Base-by-base conservation (phyloP, 768 basidiomycete species). In the Serendipita sp. region DNA sequence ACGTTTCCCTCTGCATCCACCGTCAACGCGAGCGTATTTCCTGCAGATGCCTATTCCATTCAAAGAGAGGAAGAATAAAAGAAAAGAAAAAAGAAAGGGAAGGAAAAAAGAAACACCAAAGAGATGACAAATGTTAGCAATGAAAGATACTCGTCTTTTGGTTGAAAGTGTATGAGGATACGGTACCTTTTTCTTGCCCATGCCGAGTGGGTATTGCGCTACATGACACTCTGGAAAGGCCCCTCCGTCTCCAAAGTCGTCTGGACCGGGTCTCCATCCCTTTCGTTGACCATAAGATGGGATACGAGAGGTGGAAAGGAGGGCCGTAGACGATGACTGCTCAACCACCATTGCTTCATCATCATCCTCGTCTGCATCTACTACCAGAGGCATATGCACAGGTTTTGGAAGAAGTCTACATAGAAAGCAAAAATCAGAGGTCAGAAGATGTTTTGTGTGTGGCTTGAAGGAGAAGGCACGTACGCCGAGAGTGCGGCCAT, bases 101-200 rank as follows among this genome's bases (percentile, higher is more conserved):
- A n/a, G n/a, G n/a, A n/a, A n/a, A n/a, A n/a, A n/a, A n/a, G n/a
- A n/a, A n/a, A n/a, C n/a, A n/a, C n/a, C n/a, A n/a, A n/a, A n/a
- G n/a, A n/a, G n/a, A n/a, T n/a, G n/a, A n/a, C n/a, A n/a, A n/a
- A n/a, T n/a, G n/a, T n/a, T n/a, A n/a, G n/a, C n/a, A n/a, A n/a
- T n/a, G n/a, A n/a, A n/a, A n/a, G n/a, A n/a, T n/a, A n/a, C n/a
- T n/a, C n/a, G n/a, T n/a, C n/a, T n/a, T n/a, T n/a, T n/a, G n/a
- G n/a, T n/a, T n/a, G n/a, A n/a, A n/a, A n/a, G n/a, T n/a, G n/a
- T n/a, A n/a, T n/a, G n/a, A n/a, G n/a, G n/a, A n/a, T n/a, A n/a
- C n/a, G n/a, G n/a, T n/a, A 86, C 92, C 82, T 94, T 94, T 81
- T 96, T 96, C 75, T 82, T 82, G 62, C 95, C 95, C 81, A 99